Conservation (phyloP, 345 rosid genomes). For the Nasturtium officinale region DNA sequence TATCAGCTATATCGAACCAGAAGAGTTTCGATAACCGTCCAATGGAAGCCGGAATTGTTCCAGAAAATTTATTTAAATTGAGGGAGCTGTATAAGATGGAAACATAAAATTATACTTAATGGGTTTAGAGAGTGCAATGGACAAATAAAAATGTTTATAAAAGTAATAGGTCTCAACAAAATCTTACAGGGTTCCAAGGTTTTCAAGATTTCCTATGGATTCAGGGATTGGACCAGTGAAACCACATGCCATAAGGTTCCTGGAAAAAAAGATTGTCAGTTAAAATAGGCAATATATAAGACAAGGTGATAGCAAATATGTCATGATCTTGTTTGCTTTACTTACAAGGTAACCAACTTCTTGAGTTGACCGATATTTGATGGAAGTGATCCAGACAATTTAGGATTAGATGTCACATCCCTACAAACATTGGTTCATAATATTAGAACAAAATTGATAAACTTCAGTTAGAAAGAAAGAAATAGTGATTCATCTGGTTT, state of each 20-base stretch:
- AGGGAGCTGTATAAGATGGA: slow-evolving; percentile 3
- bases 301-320: neutral
- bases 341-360: slow-evolving; percentile 66
- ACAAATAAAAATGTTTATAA: neutral
- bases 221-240: slow-evolving; percentile 18
- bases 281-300: neutral
- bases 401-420: slow-evolving; percentile 70
- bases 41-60: slow-evolving; percentile 13
- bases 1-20: slow-evolving; percentile 17
- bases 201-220: neutral
- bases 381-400: slow-evolving; percentile 64
- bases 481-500: neutral
- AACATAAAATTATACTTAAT: neutral
- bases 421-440: slow-evolving; percentile 45
- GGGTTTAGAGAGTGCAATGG: neutral
- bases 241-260: neutral
- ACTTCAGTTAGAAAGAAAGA: neutral
- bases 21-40: neutral
- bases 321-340: neutral
- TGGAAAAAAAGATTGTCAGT: neutral
- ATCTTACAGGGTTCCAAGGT: neutral
- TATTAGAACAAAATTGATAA: neutral
- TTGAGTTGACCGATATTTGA: slow-evolving; percentile 53
- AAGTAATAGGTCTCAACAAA: neutral
- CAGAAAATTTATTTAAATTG: neutral